Base-by-base conservation (phyloP, 2,329 filamentous ascomycete species). In the Aschersonia sp. region DNA sequence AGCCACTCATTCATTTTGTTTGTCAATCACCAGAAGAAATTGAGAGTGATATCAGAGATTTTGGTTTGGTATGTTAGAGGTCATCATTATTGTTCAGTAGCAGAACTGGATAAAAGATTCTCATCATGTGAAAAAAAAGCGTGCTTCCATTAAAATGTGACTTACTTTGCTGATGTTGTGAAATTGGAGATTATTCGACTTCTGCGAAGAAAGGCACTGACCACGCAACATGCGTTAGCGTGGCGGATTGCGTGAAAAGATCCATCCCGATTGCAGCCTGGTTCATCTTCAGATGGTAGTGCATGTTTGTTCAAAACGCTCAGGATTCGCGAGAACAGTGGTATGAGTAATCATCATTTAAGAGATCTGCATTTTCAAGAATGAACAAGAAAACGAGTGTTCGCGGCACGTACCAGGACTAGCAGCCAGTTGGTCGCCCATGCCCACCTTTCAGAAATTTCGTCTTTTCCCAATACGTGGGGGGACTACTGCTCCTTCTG, bases 71-170 rank as follows among this genome's bases (percentile, higher is more conserved):
- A 81, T 78, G 72, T 12, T 68, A 63, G 70, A 64, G 76, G 63
- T 81, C 79, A 75, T 81, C 79, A 83, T 68, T 65, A 56, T 63
- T 60, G 57, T 77, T 84, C 80, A 83, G 80, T 75, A 84, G 80
- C 80, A 84, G 80, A 84, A 84, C 80, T 84, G 80, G 73, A 73
- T 70, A 63, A 70, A 69, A 68, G 54, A 57, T 69, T 79, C 68
- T 83, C 79, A 83, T 84, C 80, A 83, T 71, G 45, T 51, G 47
- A 47, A 39, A 50, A 53, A 52, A 46, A 42, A 43, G 29, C 7
- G 14, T n/a, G 7, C 40, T 22, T 22, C 22, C 22, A 22, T 22
- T 22, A 42, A 9, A 12, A n/a, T 9, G 3, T 42, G 40, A 42
- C 11, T 22, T 42, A 42, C 40, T 11, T n/a, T 39, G 9, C 8